Evolutionary conservation across 768 basidiomycete genomes (phyloP), one percentile per base, ranked within the genome.

Genomic region (Leccinum olivaceopallidum): DNA sequence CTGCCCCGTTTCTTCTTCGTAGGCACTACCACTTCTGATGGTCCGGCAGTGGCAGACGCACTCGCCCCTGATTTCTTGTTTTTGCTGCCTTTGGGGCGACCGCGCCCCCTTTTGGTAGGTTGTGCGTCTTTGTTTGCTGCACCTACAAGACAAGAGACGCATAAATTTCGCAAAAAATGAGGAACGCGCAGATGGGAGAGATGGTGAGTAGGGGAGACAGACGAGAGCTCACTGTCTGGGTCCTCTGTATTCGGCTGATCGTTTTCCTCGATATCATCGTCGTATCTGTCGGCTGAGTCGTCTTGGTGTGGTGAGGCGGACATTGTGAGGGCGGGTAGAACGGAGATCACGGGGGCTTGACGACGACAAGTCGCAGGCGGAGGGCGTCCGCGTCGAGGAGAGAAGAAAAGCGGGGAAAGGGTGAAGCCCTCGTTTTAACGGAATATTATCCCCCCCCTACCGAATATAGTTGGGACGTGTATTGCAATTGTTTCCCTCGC

Each of bases 61-160:
- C 32, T 32, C 10, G 70, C 76, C 71, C 72, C 69, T 65, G 71
- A 73, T 69, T 81, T 83, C 79, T 84, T 85, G 76, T 85, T 85
- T 79, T 91, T 95, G 76, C 90, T 92, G 67, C 94, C 94, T 74
- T 88, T 92, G 62, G 94, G 94, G 65, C 94, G 86, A 57, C 94
- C 94, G 52, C 94, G 84, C 69, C 90, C 86, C 69, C 94, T 87
- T 79, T 93, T 95, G 62, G 71, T 67, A 47, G 83, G 56, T 58
- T 69, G 71, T 22, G 76, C 67, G 60, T 75, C 69, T 66, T 56
- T 71, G 62, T 78, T 72, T 59, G 79, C 75, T 60, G 80, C 70
- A 62, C 77, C 73, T 70, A 77, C 79, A 77, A 69, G 60, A 60
- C 58, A 62, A 63, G 65, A 54, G n/a, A 61, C 9, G 67, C 34